Conservation (phyloP, 768 basidiomycete species). For the Leucogyrophana mollusca region DNA sequence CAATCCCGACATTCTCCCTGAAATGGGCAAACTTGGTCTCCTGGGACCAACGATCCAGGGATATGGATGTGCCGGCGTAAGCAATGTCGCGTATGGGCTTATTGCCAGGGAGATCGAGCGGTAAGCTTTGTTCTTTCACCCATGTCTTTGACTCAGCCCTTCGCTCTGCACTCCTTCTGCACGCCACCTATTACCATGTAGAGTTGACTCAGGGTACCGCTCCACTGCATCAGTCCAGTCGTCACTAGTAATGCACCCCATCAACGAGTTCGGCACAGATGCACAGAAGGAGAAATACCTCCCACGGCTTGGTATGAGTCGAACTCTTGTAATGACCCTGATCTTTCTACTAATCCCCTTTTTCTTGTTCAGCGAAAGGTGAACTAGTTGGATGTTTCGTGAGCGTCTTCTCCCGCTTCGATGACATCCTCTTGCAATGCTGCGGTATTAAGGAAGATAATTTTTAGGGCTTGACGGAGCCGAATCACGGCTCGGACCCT, state of each 20-base stretch:
- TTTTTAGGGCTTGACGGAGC: slow-evolving; percentile 88
- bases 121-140: slow-evolving; percentile 36
- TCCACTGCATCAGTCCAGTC: slow-evolving; percentile 95
- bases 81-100: slow-evolving; percentile 90
- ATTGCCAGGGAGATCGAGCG: slow-evolving; percentile 93
- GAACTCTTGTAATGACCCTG: neutral
- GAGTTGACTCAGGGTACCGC: slow-evolving; percentile 95
- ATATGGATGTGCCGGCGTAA: slow-evolving; percentile 91
- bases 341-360: slow-evolving; percentile 2
- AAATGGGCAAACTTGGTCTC: slow-evolving; percentile 92
- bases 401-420: slow-evolving; percentile 27
- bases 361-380: slow-evolving; percentile 58
- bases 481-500: slow-evolving; percentile 96
- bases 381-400: slow-evolving; percentile 93
- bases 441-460: too few relatives aligned
- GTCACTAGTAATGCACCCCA: slow-evolving; percentile 95
- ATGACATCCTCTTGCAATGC: neutral
- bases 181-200: slow-evolving; percentile 23
- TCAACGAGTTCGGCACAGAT: slow-evolving; percentile 84
- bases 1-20: slow-evolving; percentile 69
- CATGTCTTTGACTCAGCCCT: neutral
- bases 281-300: slow-evolving; percentile 91
- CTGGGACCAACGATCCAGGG: slow-evolving; percentile 91
- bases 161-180: neutral
- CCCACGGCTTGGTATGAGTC: slow-evolving; percentile 65